Evolutionary conservation across 768 basidiomycete species (phyloP).

Genomic region (Calocybe cyanea): DNA sequence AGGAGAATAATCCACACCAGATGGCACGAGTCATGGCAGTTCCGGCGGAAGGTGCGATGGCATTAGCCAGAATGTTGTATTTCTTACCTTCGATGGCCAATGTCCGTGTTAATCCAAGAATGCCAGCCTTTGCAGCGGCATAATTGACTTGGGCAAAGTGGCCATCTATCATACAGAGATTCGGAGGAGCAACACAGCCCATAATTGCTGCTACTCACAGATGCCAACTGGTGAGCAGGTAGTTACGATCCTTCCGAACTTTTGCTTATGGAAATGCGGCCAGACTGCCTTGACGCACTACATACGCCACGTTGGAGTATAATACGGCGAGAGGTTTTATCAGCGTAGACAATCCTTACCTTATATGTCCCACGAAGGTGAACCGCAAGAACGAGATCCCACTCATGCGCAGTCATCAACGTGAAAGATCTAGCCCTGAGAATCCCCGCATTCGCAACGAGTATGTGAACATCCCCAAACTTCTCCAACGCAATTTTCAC

Average conservation of each 20-base stretch:
- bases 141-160: constrained; percentile 97
- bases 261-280: constrained; percentile 96
- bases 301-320: neutral
- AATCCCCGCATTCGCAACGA: constrained; percentile 92
- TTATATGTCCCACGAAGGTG: constrained; percentile 92
- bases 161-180: constrained; percentile 52
- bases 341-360: too few relatives aligned
- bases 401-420: constrained; percentile 86
- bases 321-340: neutral
- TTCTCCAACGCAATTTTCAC: constrained; percentile 83
- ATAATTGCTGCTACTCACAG: constrained; percentile 47
- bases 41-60: constrained; percentile 83
- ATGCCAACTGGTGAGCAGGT: constrained; percentile 91
- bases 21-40: constrained; percentile 92
- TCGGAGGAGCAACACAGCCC: constrained; percentile 1
- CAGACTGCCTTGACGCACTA: constrained; percentile 92
- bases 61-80: constrained; percentile 87
- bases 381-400: constrained; percentile 88
- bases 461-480: constrained; percentile 84
- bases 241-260: constrained; percentile 92
- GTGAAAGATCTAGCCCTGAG: constrained; percentile 90
- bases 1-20: too few relatives aligned
- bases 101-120: constrained; percentile 86
- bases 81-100: constrained; percentile 90
- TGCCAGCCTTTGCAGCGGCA: constrained; percentile 88